Percentiles rank a stretch among this genome's conserved stretches.
These are phyloP conservation scores for Lipomyces anomalus DNA, from an alignment of 805 yeast species.

Conservation along the genomic window DNA sequence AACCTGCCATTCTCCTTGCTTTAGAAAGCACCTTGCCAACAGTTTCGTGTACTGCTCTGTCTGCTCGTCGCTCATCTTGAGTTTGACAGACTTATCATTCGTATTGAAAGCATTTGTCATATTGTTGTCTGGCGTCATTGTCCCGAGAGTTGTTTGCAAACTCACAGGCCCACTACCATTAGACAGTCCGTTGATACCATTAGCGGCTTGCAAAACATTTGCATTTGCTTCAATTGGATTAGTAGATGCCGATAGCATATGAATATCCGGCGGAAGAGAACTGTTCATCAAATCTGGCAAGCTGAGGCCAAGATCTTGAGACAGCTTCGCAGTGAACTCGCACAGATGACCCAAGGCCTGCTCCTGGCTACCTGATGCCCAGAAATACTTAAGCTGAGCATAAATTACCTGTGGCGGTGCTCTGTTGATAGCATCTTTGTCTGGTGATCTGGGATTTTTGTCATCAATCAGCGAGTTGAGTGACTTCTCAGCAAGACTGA, in stretches of 20 bases:
- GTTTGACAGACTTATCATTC: too few species aligned
- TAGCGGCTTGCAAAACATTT: not conserved
- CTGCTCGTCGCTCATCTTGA: too few species aligned
- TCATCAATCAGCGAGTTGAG: slow-evolving; percentile 72
- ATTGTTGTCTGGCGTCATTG: not conserved
- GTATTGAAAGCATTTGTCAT: too few species aligned
- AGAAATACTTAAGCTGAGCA: slow-evolving; percentile 92
- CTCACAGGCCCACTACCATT: not conserved
- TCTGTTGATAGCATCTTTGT: slow-evolving; percentile 37
- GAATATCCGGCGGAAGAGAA: slow-evolving; percentile 60
- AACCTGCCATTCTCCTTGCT: slow-evolving; percentile 98
- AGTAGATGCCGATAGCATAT: slow-evolving; percentile 10
- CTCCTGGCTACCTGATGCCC: slow-evolving; percentile 87
- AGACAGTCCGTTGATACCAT: not conserved
- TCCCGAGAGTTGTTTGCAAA: not conserved
- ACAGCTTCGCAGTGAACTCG: slow-evolving; percentile 86
- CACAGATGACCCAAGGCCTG: slow-evolving; percentile 82
- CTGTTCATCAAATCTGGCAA: slow-evolving; percentile 75
- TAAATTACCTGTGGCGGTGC: slow-evolving; percentile 97
- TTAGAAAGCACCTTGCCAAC: slow-evolving; percentile 87
- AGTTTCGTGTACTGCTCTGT: slow-evolving; percentile 77
- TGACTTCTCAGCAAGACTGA: slow-evolving; percentile 89
- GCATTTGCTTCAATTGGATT: too few species aligned
- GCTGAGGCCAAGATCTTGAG: slow-evolving; percentile 78
- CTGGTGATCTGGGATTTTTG: slow-evolving; percentile 49